Conservation (phyloP, 2,329 filamentous ascomycete species). For the Trichophyton equinum region DNA sequence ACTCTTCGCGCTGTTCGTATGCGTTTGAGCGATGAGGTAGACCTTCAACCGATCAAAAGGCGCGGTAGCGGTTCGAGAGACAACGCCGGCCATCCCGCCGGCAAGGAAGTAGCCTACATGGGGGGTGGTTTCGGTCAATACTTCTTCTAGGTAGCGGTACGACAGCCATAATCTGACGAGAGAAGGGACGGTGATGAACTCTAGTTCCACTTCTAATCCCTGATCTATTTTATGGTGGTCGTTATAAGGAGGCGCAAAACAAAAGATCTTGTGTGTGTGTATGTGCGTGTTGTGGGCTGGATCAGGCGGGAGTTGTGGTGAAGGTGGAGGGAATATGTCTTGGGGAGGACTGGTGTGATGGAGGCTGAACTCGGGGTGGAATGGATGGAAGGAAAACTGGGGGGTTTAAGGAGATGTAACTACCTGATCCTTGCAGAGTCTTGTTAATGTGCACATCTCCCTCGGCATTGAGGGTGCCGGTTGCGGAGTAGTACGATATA, state of each 20-base stretch:
- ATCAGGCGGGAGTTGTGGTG: conserved; percentile 13
- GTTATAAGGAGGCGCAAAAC: conserved; percentile 7
- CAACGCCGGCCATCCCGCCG: conserved; percentile 84
- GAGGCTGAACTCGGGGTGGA: background rate
- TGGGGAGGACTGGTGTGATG: conserved; percentile 41
- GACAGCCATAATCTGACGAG: conserved; percentile 34
- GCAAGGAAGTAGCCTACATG: conserved; percentile 86
- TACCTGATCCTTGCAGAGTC: conserved; percentile 82
- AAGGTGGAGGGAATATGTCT: conserved; percentile 24
- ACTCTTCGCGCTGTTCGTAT: conserved; percentile 37
- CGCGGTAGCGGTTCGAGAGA: conserved; percentile 89
- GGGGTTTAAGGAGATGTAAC: conserved; percentile 35
- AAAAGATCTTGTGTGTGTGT: conserved; percentile 4
- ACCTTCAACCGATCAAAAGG: conserved; percentile 95
- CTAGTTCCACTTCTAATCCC: conserved; percentile 25
- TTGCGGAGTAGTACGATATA: conserved; percentile 80
- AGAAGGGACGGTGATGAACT: conserved; percentile 32
- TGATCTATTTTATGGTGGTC: conserved; percentile 15
- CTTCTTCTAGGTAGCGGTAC: conserved; percentile 32
- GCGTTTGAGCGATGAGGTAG: conserved; percentile 87
- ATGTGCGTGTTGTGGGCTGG: conserved; percentile 13
- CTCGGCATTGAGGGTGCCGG: conserved; percentile 80
- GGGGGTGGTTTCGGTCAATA: conserved; percentile 36
- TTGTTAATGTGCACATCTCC: conserved; percentile 92
- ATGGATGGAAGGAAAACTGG: conserved; percentile 10